Base-by-base conservation (phyloP, 352 stramenopile species). In the Aphanomyces euteiches region DNA sequence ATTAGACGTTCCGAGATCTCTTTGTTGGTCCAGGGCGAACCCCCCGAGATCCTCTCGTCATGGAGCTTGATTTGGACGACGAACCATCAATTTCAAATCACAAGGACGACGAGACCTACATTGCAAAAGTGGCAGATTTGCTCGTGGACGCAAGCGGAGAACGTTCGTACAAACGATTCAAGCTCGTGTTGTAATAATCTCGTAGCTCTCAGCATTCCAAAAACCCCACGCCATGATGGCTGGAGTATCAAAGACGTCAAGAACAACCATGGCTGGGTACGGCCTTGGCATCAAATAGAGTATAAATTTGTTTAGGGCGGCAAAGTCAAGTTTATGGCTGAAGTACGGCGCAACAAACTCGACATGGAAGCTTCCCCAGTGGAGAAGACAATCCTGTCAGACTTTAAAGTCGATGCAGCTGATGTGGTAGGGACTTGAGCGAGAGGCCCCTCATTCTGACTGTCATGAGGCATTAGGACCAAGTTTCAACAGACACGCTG, bases 191-290 rank as follows among this genome's bases (percentile, higher is more conserved):
- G 1, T 17, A 12, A 36, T 58, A 12, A 36, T 58, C 15, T 58
- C 7, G 54, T 61, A 61, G 54, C n/a, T 19, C 19, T 61, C 6
- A 41, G 8, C 21, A 61, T 61, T 37, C 54, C 54, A 1, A 61
- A 61, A 37, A 61, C 54, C 54, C 54, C 54, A 10, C 54, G 54
- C n/a, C 21, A 61, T 28, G 43, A 41, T 37, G 48, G 47, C 8
- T 70, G 64, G 64, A 70, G 21, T 41, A 70, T 70, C 48, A 70
- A 70, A 37, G 64, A 70, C 15, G 39, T 70, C 17, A 54, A 70
- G 36, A 63, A 70, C 64, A 64, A 70, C 64, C 61, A 70, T 15
- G 64, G 64, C 17, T 70, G 64, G 64, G 64, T 70, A 47, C 34
- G 15, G 19, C 28, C 13, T 58, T 28, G 28, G 28, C 0, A 28